These are phyloP conservation scores for Saturnispora galanensis DNA, from an alignment of 805 yeast species.

Conservation along the genomic window DNA sequence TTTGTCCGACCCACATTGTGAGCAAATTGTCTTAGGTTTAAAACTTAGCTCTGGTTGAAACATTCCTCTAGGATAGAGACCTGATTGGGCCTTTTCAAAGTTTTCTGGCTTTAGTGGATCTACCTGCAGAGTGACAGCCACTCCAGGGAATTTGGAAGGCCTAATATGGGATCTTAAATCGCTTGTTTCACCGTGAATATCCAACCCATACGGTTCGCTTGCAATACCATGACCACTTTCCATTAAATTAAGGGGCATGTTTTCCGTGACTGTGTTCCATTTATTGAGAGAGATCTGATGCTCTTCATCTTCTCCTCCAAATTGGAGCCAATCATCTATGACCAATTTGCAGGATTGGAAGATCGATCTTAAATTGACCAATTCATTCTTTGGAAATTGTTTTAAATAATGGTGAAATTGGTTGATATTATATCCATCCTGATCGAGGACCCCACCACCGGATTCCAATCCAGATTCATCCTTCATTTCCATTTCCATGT, in stretches of 20 bases:
- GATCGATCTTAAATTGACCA: slow-evolving; percentile 2
- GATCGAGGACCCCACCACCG: neutral
- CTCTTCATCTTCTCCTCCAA: slow-evolving; percentile 4
- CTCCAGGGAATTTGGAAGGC: slow-evolving; percentile 16
- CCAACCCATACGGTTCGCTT: neutral
- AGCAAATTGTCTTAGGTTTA: slow-evolving; percentile 31
- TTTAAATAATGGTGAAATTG: slow-evolving; percentile 11
- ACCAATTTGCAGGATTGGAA: slow-evolving; percentile 4
- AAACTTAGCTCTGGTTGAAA: slow-evolving; percentile 29
- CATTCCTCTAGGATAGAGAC: slow-evolving; percentile 25
- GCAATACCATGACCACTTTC: too few species aligned
- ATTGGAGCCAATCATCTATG: slow-evolving; percentile 6
- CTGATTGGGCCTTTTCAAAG: neutral
- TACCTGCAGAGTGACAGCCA: slow-evolving; percentile 22
- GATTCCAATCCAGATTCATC: neutral
- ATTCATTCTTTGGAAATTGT: slow-evolving; percentile 9
- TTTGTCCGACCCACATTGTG: slow-evolving; percentile 62
- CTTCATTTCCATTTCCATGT: slow-evolving; percentile 6
- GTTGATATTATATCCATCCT: slow-evolving; percentile 8
- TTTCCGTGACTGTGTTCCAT: slow-evolving; percentile 3
- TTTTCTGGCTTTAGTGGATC: slow-evolving; percentile 23
- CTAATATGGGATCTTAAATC: neutral
- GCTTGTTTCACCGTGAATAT: neutral
- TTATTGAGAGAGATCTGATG: slow-evolving; percentile 1
- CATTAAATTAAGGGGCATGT: too few species aligned